Evolutionary conservation across 169 alveolate species (phyloP).

Genomic region (Plasmodium cynomolgi): DNA sequence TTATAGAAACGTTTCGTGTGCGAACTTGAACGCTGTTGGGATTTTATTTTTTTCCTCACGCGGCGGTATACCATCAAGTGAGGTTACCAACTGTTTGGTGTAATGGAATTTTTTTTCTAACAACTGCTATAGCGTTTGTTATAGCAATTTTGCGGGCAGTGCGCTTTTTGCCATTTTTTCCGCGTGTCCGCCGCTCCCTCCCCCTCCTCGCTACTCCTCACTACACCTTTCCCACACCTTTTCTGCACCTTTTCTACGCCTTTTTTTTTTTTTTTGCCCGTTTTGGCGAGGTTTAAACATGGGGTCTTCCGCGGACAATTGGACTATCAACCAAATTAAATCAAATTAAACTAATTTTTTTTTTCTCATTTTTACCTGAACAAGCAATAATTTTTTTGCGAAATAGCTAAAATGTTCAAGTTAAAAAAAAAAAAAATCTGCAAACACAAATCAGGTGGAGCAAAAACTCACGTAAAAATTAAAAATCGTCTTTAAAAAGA

Average conservation of each 20-base stretch:
- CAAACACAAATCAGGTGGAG: background rate
- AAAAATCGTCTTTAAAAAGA: slow-evolving; percentile 24
- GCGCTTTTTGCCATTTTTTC: background rate
- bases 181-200: background rate
- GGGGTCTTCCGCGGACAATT: slow-evolving; percentile 16
- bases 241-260: background rate
- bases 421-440: slow-evolving; percentile 27
- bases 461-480: slow-evolving; percentile 2
- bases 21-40: slow-evolving; percentile 14
- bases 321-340: background rate
- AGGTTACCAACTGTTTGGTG: background rate
- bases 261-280: background rate
- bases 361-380: slow-evolving; percentile 1
- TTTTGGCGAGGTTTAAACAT: background rate
- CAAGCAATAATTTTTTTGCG: slow-evolving; percentile 32
- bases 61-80: background rate
- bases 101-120: background rate
- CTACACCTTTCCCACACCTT: background rate
- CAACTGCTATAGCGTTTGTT: background rate
- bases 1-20: slow-evolving; percentile 57
- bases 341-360: background rate
- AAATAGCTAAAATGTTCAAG: slow-evolving; percentile 49
- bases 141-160: background rate
- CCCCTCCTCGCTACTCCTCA: background rate
- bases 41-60: background rate